phyloP scores from a whole-genome alignment of 2,329 filamentous ascomycete genomes.

The Diaporthe helianthi region DNA sequence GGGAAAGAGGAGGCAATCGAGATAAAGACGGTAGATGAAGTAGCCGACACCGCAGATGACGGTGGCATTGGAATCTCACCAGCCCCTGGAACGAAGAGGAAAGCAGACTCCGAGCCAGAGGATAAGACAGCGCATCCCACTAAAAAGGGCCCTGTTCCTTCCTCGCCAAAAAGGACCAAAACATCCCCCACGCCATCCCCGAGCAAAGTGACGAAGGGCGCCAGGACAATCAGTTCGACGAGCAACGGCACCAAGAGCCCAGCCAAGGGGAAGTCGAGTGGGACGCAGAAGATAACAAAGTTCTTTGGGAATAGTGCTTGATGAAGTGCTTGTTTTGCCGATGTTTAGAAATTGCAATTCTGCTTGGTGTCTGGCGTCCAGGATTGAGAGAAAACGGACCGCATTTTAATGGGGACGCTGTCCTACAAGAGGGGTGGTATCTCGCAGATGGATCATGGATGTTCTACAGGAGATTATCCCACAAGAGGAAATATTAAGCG shows the following conservation, averaged over 20 bases:
- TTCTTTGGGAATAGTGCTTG: slow-evolving; percentile 54
- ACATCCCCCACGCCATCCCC: slow-evolving; percentile 36
- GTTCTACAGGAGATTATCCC: too few species aligned
- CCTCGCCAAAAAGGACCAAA: slow-evolving; percentile 37
- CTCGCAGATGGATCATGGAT: too few species aligned
- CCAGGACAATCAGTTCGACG: slow-evolving; percentile 49
- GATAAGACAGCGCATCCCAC: slow-evolving; percentile 38
- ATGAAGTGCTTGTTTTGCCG: slow-evolving; percentile 31
- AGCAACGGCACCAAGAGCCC: slow-evolving; percentile 49
- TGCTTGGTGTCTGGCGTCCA: background rate
- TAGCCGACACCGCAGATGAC: slow-evolving; percentile 36
- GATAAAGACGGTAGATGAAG: slow-evolving; percentile 27
- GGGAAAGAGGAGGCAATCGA: slow-evolving; percentile 39
- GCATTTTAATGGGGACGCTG: too few species aligned
- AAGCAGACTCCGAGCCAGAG: slow-evolving; percentile 31
- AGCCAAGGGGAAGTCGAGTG: slow-evolving; percentile 42
- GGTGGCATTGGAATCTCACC: slow-evolving; percentile 38
- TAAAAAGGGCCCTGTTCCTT: slow-evolving; percentile 37
- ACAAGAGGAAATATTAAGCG: too few species aligned
- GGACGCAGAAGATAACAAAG: slow-evolving; percentile 55
- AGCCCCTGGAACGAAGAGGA: slow-evolving; percentile 35
- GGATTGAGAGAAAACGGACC: background rate
- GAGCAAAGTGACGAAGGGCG: slow-evolving; percentile 36
- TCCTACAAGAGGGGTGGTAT: too few species aligned
- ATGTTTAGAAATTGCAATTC: background rate